Evolutionary conservation across 73 alveolate genomes (phyloP).

Genomic region (Paramecium octaurelia): DNA sequence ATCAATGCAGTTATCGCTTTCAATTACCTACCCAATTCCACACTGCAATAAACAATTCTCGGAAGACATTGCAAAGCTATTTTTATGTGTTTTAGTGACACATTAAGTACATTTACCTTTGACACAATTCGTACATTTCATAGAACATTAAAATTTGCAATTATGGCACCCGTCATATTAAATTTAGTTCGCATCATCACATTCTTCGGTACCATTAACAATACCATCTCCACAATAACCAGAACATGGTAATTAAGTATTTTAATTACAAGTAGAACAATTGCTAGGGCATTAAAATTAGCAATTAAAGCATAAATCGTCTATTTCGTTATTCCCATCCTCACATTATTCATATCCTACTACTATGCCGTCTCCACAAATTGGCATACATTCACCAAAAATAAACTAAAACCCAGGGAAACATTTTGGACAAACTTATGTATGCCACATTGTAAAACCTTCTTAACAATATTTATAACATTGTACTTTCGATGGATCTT

Average conservation of each 20-base stretch:
- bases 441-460: background rate
- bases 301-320: background rate
- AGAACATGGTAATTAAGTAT: background rate
- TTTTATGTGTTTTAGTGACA: background rate
- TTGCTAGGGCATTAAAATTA: background rate
- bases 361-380: background rate
- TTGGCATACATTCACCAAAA: background rate
- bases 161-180: background rate
- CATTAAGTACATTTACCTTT: background rate
- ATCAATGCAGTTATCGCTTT: background rate
- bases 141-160: background rate
- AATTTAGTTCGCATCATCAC: constrained; percentile 26
- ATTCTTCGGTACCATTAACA: background rate
- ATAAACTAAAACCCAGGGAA: background rate
- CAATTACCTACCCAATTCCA: background rate
- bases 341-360: background rate
- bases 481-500: background rate
- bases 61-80: background rate
- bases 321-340: background rate
- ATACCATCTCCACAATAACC: background rate
- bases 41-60: background rate
- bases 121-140: background rate
- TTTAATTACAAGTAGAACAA: background rate
- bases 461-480: background rate
- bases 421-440: background rate